phyloP scores from a whole-genome alignment of 352 stramenopile species.

The Phytophthora litchii region DNA sequence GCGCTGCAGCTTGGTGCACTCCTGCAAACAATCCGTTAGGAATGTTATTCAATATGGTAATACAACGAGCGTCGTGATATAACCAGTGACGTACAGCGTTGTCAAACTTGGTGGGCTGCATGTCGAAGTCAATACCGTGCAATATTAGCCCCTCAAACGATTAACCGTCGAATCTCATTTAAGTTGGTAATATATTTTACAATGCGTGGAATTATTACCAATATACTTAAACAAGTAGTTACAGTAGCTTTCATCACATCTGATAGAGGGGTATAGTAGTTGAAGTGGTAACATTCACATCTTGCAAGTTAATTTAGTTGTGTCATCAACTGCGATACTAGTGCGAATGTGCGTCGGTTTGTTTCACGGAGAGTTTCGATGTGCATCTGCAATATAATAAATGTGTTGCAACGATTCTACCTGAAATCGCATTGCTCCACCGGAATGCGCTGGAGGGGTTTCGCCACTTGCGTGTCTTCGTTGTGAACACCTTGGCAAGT shows the following conservation, averaged over 20 bases:
- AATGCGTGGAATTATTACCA: neutral
- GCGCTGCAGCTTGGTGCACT: conserved; percentile 69
- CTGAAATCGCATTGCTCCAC: neutral
- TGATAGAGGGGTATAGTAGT: too few species aligned
- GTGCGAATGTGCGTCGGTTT: too few species aligned
- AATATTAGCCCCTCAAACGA: too few species aligned
- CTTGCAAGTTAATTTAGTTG: neutral
- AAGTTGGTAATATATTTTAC: neutral
- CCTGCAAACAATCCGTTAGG: conserved; percentile 33
- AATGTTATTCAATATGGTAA: neutral
- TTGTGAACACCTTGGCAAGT: too few species aligned
- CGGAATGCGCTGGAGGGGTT: conserved; percentile 14
- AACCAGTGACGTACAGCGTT: conserved; percentile 42
- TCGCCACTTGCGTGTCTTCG: neutral
- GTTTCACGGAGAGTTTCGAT: too few species aligned
- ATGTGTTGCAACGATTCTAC: conserved; percentile 1
- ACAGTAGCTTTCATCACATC: too few species aligned
- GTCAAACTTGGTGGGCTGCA: conserved; percentile 49
- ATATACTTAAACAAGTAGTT: too few species aligned
- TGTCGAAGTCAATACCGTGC: conserved; percentile 3
- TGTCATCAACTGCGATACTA: neutral
- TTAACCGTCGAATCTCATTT: neutral
- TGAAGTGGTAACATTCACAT: neutral
- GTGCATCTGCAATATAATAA: too few species aligned
- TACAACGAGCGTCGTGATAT: too few species aligned